These are phyloP conservation scores for Aspergillus candidus DNA, from an alignment of 2,329 filamentous ascomycete genomes.

Conservation along the genomic window DNA sequence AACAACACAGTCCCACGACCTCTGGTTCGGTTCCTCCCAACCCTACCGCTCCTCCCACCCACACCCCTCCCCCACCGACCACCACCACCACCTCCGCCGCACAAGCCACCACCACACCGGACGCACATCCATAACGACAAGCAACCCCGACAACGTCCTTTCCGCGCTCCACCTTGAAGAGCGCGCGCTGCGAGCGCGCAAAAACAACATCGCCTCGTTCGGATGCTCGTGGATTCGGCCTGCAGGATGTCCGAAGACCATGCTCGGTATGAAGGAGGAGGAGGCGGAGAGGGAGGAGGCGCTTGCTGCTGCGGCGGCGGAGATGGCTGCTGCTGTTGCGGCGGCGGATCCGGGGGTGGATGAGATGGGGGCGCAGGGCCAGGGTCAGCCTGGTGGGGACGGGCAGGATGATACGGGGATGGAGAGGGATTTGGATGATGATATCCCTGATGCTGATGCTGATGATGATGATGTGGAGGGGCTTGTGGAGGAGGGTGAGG, in stretches of 20 bases:
- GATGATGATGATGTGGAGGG: conserved; percentile 16
- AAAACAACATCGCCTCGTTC: conserved; percentile 76
- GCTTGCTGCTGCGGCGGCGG: conserved; percentile 65
- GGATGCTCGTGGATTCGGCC: conserved; percentile 87
- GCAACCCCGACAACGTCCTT: conserved; percentile 56
- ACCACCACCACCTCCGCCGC: conserved; percentile 14
- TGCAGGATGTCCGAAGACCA: conserved; percentile 79
- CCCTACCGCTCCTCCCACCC: conserved; percentile 36
- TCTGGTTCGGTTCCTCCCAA: conserved; percentile 66
- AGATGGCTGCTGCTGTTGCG: conserved; percentile 63
- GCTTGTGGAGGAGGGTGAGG: conserved; percentile 39
- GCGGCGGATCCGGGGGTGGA: conserved; percentile 48
- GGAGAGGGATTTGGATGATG: conserved; percentile 42
- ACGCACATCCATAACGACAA: conserved; percentile 42
- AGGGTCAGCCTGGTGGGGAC: conserved; percentile 31
- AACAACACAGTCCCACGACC: conserved; percentile 56
- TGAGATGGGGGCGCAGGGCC: conserved; percentile 28
- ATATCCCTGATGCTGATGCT: conserved; percentile 40
- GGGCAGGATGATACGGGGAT: conserved; percentile 35
- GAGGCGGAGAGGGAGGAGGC: conserved; percentile 82
- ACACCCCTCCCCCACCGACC: conserved; percentile 25
- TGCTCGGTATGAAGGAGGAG: conserved; percentile 86
- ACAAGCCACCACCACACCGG: conserved; percentile 13
- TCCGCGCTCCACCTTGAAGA: conserved; percentile 71
- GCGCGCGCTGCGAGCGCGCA: conserved; percentile 66